Base-by-base conservation (phyloP, 257 asterid genomes). In the Leonotis leonurus region DNA sequence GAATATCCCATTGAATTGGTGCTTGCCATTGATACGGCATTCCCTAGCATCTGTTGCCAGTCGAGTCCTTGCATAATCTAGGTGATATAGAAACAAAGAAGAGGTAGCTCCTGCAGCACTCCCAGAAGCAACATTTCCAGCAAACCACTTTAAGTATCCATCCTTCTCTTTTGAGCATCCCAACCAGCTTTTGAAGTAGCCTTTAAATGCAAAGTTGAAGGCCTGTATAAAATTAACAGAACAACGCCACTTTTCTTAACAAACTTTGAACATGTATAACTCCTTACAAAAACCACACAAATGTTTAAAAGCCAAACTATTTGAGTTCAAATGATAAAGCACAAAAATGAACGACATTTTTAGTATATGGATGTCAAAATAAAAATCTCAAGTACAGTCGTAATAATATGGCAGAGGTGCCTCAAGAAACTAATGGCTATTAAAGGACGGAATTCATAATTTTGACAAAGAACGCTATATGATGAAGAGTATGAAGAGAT, bases 91-190 rank as follows among this genome's bases (percentile, higher is more conserved):
- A 75, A 83, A 78, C 50, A 83, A 62, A 20, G 97, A 93, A 22
- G 99, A 89, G 12, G 94, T 89, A 12, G 96, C 97, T 70, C 97
- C 99, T 36, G 99, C 97, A 74, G 99, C 97, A 78, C 97, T 93
- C 61, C 99, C 99, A 1, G 99, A 85, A 73, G 94, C 96, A 77
- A 93, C 87, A 70, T 93, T 93, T 65, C 96, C 95, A 32, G 95
- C 94, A 83, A 89, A 89, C 94, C 97, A 87, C 81, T 83, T 85
- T 6, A 78, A 20, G 70, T 89, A 82, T 59, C 97, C 97, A 76
- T 93, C 95, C 67, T 74, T 87, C 64, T 87, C 99, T 75, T 84
- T 93, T 14, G 96, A 85, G 73, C 78, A 80, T 60, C 90, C 95
- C 69, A 93, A 75, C 14, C 73, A 57, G 66, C 78, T 64, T 74